These are phyloP conservation scores for Puccinia horiana DNA, from an alignment of 1,284 basidiomycete genomes.

Conservation along the genomic window DNA sequence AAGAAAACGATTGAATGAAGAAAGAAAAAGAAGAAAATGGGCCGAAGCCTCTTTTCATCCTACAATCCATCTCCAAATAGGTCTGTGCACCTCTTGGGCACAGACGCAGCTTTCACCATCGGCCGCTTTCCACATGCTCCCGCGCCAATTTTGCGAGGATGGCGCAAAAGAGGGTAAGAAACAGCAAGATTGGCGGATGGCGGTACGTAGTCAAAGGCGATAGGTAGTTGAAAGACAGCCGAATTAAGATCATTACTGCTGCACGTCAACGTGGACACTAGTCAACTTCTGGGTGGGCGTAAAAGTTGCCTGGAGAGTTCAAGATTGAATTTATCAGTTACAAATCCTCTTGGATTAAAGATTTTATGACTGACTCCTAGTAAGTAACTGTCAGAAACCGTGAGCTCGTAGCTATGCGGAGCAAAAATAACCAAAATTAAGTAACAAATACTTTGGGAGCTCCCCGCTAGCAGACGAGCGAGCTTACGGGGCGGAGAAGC, in stretches of 20 bases:
- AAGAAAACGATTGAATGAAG: no score
- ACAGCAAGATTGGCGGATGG: no score
- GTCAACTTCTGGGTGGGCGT: slow-evolving; percentile 7
- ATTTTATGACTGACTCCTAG: neutral
- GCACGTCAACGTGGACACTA: slow-evolving; percentile 7
- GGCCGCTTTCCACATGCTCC: no score
- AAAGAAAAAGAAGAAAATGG: no score
- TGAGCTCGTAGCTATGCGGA: neutral
- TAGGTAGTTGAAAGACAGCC: neutral
- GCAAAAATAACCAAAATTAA: neutral
- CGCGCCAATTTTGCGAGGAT: no score
- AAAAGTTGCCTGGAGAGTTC: slow-evolving; percentile 9
- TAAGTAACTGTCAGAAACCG: neutral
- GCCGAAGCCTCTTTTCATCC: no score
- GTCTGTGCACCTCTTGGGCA: no score
- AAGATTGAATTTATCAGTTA: neutral
- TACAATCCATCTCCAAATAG: no score
- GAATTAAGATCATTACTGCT: neutral
- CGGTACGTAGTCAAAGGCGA: no score
- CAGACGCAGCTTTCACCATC: no score
- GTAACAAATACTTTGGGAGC: neutral
- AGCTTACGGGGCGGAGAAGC: slow-evolving; percentile 5
- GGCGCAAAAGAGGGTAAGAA: no score
- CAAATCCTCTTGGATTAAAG: neutral
- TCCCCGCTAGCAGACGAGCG: neutral